Conservation (phyloP, 2,329 filamentous ascomycete species). For the Phialocephala sp. region DNA sequence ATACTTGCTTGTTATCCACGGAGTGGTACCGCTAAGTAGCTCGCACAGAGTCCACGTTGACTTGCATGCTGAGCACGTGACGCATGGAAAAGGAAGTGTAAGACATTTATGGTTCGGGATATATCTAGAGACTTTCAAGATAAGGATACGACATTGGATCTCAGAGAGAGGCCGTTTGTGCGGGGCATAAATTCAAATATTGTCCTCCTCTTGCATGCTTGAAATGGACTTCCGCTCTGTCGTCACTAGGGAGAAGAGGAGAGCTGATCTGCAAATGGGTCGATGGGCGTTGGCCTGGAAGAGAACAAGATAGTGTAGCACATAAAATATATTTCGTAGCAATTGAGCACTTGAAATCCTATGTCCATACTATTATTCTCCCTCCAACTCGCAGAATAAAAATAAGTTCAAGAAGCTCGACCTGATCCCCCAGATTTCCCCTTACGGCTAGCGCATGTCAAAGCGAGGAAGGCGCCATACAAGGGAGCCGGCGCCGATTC, state of each 20-base stretch:
- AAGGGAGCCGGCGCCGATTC: conserved; percentile 26
- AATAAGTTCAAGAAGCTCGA: too few species aligned
- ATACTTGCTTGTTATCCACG: neutral
- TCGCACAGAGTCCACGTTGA: conserved; percentile 6
- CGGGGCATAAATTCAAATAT: neutral
- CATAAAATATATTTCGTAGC: too few species aligned
- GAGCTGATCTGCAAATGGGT: neutral
- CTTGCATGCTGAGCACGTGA: conserved; percentile 8
- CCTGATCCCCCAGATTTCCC: too few species aligned
- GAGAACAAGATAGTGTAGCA: neutral
- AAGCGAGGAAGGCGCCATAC: conserved; percentile 1
- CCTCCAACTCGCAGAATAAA: too few species aligned
- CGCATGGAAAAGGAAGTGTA: neutral
- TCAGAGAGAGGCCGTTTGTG: neutral
- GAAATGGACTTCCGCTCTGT: neutral
- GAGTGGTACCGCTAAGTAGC: neutral
- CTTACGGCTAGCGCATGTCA: too few species aligned
- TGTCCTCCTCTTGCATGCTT: neutral
- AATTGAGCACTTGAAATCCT: too few species aligned
- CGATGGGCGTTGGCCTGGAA: neutral
- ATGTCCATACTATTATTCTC: too few species aligned
- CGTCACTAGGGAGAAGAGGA: neutral
- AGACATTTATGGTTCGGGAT: neutral
- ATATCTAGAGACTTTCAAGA: neutral
- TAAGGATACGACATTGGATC: neutral